Base-by-base conservation (phyloP, 257 asterid genomes). In the Nicotiana tabacum region DNA sequence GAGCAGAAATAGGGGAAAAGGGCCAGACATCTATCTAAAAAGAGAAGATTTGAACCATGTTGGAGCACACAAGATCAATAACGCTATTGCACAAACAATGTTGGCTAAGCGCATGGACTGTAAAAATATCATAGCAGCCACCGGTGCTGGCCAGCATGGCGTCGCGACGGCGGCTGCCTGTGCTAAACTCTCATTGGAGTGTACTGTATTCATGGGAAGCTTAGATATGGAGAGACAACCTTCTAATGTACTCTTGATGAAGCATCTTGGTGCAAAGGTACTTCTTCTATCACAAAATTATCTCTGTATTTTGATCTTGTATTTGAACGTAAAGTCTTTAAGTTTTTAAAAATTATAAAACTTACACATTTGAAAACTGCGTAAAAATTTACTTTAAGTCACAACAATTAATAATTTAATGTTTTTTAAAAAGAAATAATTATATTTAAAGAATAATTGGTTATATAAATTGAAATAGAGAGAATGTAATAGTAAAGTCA, bases 111-210 rank as follows among this genome's bases (percentile, higher is more conserved):
- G 95, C 60, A 81, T 95, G 83, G 93, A 90, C 8, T 83, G 88
- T 53, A 87, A 69, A n/a, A 82, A 79, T 0, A 82, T 93, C 3
- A 83, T 92, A 16, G 88, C 97, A 0, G 93, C 96, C 86, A 93
- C 98, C 0, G 97, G 97, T 1, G 95, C 99, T 39, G 95, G 97
- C 48, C 97, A 91, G 84, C 99, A 95, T 10, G 97, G 99, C 29
- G 89, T 95, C 21, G 97, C 97, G 1, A 93, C 94, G 1, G 97
- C 97, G 0, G 94, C 97, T 0, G 96, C 84, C 0, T 95, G 97
- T 86, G 97, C 97, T 11, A 91, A 92, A 87, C 93, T 92, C 10
- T 83, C 58, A 9, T 79, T 95, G 85, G 88, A 90, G 4, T 95
- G 98, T 76, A 88, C 88, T 1, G 29, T 92, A 37, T 78, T 89